These are phyloP conservation scores for Dendrobium officinale DNA, from an alignment of 106 monocot genomes.

Conservation along the genomic window DNA sequence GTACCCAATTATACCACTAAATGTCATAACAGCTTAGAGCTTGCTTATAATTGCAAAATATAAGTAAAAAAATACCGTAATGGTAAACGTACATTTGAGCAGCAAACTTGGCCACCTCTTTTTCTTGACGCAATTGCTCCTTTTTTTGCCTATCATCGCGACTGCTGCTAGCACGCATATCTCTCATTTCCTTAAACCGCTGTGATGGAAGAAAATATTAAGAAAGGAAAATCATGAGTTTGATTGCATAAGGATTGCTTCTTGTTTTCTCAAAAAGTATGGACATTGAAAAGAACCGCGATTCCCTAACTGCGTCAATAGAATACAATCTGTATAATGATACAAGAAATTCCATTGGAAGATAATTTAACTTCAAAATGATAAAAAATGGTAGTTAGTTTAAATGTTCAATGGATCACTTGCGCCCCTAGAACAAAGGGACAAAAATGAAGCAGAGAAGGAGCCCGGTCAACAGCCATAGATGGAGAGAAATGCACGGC, in stretches of 20 bases:
- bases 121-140: conserved; percentile 92
- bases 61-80: neutral
- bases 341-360: neutral
- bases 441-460: neutral
- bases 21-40: neutral
- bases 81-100: conserved; percentile 66
- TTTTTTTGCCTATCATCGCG: conserved; percentile 92
- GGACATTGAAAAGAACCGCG: neutral
- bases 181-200: conserved; percentile 98
- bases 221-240: neutral
- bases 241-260: neutral
- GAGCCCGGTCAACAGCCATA: neutral
- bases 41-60: neutral
- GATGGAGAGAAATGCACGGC: neutral
- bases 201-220: conserved; percentile 15
- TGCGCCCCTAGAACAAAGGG: neutral
- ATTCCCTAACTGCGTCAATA: neutral
- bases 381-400: neutral
- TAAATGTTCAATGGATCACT: neutral
- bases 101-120: conserved; percentile 92
- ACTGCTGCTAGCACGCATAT: conserved; percentile 88
- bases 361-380: neutral
- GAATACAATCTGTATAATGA: neutral
- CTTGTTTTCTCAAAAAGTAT: neutral
- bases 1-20: neutral